Percentiles rank a stretch among this genome's conserved stretches.
phyloP scores from a whole-genome alignment of 768 basidiomycete genomes.

The Trametes elegans region DNA sequence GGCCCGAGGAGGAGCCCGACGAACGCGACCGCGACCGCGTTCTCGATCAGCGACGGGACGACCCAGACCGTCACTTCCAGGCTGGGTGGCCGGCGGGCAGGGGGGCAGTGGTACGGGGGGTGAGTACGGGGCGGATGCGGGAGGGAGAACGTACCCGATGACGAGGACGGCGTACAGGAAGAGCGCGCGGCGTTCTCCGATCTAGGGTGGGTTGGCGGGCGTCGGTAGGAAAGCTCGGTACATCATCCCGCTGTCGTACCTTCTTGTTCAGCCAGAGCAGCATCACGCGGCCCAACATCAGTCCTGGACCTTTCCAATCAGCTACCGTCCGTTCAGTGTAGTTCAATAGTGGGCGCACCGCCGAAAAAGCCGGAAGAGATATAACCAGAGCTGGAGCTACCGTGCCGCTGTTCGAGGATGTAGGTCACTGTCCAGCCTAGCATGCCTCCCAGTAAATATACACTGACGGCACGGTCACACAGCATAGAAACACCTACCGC shows the following conservation, averaged over 20 bases:
- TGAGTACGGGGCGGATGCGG: background rate
- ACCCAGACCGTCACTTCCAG: constrained; percentile 46
- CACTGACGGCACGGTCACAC: background rate
- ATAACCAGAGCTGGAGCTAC: constrained; percentile 38
- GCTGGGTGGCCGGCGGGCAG: background rate
- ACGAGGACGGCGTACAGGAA: constrained; percentile 24
- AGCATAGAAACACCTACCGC: constrained; percentile 31
- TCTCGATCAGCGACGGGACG: constrained; percentile 48
- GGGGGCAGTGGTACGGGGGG: background rate
- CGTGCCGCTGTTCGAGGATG: constrained; percentile 37
- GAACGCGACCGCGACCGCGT: constrained; percentile 43
- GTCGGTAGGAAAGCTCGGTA: no score
- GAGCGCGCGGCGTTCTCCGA: constrained; percentile 26
- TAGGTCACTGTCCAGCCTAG: constrained; percentile 45
- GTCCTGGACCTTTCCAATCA: constrained; percentile 9
- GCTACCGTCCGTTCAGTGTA: no score
- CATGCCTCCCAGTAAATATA: no score
- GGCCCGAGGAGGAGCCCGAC: constrained; percentile 44
- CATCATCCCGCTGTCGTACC: no score
- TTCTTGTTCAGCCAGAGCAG: constrained; percentile 26
- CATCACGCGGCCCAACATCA: constrained; percentile 24
- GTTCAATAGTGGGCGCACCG: constrained; percentile 19
- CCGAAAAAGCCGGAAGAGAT: constrained; percentile 43
- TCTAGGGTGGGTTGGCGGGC: no score
- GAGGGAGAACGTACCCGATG: constrained; percentile 26